These are phyloP conservation scores for Nakazawaea peltata DNA, from an alignment of 805 yeast genomes.

Conservation along the genomic window DNA sequence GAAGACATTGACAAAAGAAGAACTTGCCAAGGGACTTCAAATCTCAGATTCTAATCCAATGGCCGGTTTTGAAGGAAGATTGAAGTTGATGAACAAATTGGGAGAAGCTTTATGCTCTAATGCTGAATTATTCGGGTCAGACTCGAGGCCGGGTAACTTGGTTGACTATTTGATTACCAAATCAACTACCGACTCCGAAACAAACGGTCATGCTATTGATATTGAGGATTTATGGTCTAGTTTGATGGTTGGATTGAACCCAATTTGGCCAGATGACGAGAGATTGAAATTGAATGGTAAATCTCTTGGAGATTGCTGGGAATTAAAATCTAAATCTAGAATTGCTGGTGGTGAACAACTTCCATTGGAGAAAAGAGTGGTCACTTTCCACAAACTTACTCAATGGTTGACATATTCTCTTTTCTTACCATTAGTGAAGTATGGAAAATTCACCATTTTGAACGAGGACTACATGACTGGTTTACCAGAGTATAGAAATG, in stretches of 20 bases:
- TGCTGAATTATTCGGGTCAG: slow-evolving; percentile 29
- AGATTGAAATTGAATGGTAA: slow-evolving; percentile 41
- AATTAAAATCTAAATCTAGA: slow-evolving; percentile 24
- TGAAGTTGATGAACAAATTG: slow-evolving; percentile 34
- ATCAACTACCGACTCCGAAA: slow-evolving; percentile 13
- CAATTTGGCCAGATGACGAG: slow-evolving; percentile 56
- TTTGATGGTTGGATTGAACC: slow-evolving; percentile 45
- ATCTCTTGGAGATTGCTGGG: slow-evolving; percentile 60
- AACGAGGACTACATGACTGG: slow-evolving; percentile 42
- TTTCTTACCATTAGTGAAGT: slow-evolving; percentile 40
- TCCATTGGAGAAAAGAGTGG: slow-evolving; percentile 33
- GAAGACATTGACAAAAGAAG: slow-evolving; percentile 23
- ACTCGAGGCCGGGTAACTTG: slow-evolving; percentile 37
- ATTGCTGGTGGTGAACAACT: slow-evolving; percentile 14
- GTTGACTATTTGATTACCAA: slow-evolving; percentile 35
- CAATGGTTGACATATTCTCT: slow-evolving; percentile 64
- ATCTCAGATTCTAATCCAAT: slow-evolving; percentile 38
- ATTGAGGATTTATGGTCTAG: slow-evolving; percentile 44
- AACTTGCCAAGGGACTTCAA: slow-evolving; percentile 38
- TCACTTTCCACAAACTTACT: slow-evolving; percentile 58
- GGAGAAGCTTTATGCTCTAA: slow-evolving; percentile 37
- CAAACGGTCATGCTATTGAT: slow-evolving; percentile 25
- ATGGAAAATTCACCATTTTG: slow-evolving; percentile 31
- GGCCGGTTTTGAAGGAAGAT: slow-evolving; percentile 48
- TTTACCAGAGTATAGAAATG: slow-evolving; percentile 56